A percentile compares a stretch with the other conserved stretches of the same genome.
These are phyloP conservation scores for Durotheca rogersii DNA, from an alignment of 495 filamentous ascomycete genomes.

Conservation along the genomic window DNA sequence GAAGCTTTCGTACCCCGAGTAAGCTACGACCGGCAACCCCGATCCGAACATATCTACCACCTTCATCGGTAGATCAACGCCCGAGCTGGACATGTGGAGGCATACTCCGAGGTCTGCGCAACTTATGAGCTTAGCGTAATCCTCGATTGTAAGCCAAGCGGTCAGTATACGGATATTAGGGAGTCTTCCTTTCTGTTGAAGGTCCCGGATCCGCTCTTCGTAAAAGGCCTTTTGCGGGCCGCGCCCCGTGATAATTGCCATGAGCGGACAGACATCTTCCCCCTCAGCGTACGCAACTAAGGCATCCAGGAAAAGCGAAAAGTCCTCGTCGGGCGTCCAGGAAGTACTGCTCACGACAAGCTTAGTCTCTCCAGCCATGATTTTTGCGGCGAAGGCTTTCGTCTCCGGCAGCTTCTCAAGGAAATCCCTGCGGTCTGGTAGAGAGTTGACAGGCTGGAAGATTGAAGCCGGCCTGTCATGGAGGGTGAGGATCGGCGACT, in stretches of 20 bases:
- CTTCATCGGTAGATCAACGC: conserved; percentile 98
- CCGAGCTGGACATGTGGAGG: conserved; percentile 87
- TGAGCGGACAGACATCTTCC: conserved; percentile 51
- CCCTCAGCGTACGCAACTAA: conserved; percentile 64
- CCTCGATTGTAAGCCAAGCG: conserved; percentile 75
- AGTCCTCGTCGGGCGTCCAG: conserved; percentile 97
- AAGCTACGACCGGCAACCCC: conserved; percentile 87
- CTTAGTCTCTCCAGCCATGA: conserved; percentile 57
- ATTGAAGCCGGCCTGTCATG: conserved; percentile 86
- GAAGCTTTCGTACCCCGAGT: conserved; percentile 80
- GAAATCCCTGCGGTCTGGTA: conserved; percentile 53
- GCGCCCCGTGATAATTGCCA: conserved; percentile 91
- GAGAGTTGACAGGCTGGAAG: conserved; percentile 66
- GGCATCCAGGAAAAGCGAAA: conserved; percentile 82
- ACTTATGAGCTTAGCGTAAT: conserved; percentile 85
- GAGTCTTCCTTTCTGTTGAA: conserved; percentile 61
- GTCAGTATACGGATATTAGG: conserved; percentile 69
- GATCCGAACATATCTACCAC: conserved; percentile 98
- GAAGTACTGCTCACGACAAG: conserved; percentile 89
- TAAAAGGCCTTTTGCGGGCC: conserved; percentile 82
- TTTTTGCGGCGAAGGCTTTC: conserved; percentile 50
- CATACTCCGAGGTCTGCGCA: conserved; percentile 88
- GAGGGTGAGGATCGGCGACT: conserved; percentile 64
- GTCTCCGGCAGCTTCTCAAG: conserved; percentile 63
- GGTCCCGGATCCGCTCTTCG: conserved; percentile 56